Base-by-base conservation (phyloP, 805 yeast species). In the Crinitomyces ghanaensis region DNA sequence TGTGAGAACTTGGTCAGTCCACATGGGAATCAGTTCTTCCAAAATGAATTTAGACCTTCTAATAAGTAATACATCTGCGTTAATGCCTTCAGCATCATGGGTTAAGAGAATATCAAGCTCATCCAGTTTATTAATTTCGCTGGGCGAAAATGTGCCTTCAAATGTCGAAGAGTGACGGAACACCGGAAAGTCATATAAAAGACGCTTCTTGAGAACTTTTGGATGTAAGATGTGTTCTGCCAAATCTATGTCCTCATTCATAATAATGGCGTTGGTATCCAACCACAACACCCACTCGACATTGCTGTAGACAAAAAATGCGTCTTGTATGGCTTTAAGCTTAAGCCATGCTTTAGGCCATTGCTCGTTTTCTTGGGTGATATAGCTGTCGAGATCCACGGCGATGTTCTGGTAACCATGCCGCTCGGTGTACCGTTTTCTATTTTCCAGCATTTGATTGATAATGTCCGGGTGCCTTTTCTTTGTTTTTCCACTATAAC, bases 211-310 rank as follows among this genome's bases (percentile, higher is more conserved):
- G 30, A 57, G 30, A 3, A 44, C 50, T 6, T 42, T 33, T 4
- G 54, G 55, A 18, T 43, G 34, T 8, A 57, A 41, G 3, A 58
- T 15, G 26, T 53, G 52, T 7, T 36, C 28, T 4, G 46, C 51
- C 5, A 57, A 35, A 16, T 51, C 53, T 14, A 49, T 17, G 5
- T 43, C 25, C 4, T 49, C 48, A 28, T 56, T 53, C 52, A 54
- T 54, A 33, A 57, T 49, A 17, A 57, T 41, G 9, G 53, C 51
- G 23, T 57, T 62, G 5, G 48, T 43, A 35, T 58, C 62, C 15
- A 57, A 44, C 62, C 60, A 57, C 59, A 59, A 58, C 18, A 58
- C 43, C 62, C 62, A 57, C 32, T 57, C 56, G 13, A 51, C 59
- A 2, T 49, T 44, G 4, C 62, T 59, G 35, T 52, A 34, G 17